Conservation (phyloP, 2,329 filamentous ascomycete genomes). For the Cladophialophora chaetospira region DNA sequence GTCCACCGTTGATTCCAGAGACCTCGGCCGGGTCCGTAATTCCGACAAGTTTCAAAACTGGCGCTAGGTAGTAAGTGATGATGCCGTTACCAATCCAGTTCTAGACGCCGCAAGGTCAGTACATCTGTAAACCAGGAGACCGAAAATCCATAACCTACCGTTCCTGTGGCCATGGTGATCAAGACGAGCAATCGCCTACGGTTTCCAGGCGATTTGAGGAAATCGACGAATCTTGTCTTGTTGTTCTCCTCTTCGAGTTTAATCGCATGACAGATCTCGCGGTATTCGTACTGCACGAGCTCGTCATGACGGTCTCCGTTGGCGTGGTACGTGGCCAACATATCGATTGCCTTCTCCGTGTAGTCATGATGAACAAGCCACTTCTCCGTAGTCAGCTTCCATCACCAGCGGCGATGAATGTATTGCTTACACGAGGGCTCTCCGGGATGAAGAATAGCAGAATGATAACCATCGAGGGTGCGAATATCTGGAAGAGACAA, state of each 20-base stretch:
- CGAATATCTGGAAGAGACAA: slow-evolving; percentile 16
- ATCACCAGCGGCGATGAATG: no score
- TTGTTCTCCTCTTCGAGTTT: slow-evolving; percentile 71
- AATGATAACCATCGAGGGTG: slow-evolving; percentile 60
- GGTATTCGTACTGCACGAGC: slow-evolving; percentile 67
- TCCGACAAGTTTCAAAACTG: slow-evolving; percentile 30
- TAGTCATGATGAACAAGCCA: slow-evolving; percentile 52
- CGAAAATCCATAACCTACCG: not conserved
- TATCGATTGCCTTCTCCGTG: not conserved
- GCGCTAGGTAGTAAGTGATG: slow-evolving; percentile 30
- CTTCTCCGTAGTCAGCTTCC: no score
- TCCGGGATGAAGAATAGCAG: slow-evolving; percentile 69
- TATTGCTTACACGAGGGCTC: slow-evolving; percentile 58
- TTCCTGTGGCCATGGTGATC: slow-evolving; percentile 25
- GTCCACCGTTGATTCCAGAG: slow-evolving; percentile 29
- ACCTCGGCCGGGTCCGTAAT: slow-evolving; percentile 26
- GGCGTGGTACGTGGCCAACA: slow-evolving; percentile 44
- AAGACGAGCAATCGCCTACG: slow-evolving; percentile 34
- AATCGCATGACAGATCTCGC: slow-evolving; percentile 66
- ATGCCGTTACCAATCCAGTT: slow-evolving; percentile 31
- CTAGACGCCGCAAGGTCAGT: not conserved
- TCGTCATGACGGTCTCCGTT: slow-evolving; percentile 52
- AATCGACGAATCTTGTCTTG: slow-evolving; percentile 51
- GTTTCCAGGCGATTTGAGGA: slow-evolving; percentile 32
- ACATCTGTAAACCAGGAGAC: no score